Base-by-base conservation (phyloP, 164 flowering plant genomes). In the Umbilicus rupestris region DNA sequence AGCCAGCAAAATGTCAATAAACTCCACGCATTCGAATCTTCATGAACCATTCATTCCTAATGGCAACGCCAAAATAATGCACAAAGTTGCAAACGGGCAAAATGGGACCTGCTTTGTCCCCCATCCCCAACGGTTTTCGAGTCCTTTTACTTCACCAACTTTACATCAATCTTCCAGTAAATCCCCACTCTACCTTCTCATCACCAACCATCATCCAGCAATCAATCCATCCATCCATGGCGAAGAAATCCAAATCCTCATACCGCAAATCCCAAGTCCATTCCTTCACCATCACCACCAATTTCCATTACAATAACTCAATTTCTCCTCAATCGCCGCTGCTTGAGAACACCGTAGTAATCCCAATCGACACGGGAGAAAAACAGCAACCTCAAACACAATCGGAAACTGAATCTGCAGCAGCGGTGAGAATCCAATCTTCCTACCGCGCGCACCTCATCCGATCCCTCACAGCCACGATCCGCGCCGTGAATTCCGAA, bases 391-490 rank as follows among this genome's bases (percentile, higher is more conserved):
- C 42, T 69, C 72, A 22, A 70, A 57, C 16, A 79, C 22, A 55
- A 65, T 74, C 9, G 37, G 64, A 11, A 50, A 65, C 46, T 19
- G 60, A 29, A 65, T 35, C 69, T 30, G 59, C 76, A 50, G 84
- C 96, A 3, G 94, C 90, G 31, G 62, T 73, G 59, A 85, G 78
- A 75, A 88, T 90, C 73, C 97, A 93, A 70, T 76, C 94, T 22
- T 77, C 82, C 37, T 90, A 83, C 83, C 80, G 94, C 28, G 73
- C 86, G 22, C 82, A 83, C 82, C 24, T 30, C 30, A 76, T 81
- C 69, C 88, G 89, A 12, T 22, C 65, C 28, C 85, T 85, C 14
- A 72, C 79, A 57, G 65, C 66, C 46, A 77, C 66, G 59, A 86
- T 93, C 72, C 62, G 84, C 10, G 64, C 86, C 69, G 84, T 87